Conservation (phyloP, 2,329 filamentous ascomycete species). For the Lecanicillium sp. region DNA sequence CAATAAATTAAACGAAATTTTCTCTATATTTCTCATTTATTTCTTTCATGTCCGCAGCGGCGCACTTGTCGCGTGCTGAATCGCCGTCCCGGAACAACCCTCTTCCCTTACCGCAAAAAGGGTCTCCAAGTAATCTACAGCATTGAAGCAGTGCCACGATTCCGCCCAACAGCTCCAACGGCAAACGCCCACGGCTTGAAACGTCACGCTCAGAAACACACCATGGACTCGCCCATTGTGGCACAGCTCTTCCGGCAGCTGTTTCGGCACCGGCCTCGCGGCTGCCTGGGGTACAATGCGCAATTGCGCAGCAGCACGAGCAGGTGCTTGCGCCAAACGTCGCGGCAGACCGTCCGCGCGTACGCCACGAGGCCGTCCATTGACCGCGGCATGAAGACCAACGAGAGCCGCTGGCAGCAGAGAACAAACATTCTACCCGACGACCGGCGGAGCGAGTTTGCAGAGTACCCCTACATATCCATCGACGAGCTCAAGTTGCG, state of each 20-base stretch:
- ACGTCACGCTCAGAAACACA: slow-evolving; percentile 4
- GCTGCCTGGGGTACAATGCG: slow-evolving; percentile 22
- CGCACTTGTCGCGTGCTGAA: too few relatives aligned
- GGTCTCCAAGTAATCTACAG: too few relatives aligned
- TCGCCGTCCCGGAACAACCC: slow-evolving; percentile 2
- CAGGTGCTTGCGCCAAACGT: neutral
- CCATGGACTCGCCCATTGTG: slow-evolving; percentile 77
- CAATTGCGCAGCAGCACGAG: slow-evolving; percentile 16
- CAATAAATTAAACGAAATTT: too few relatives aligned
- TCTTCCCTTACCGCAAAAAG: slow-evolving; percentile 7
- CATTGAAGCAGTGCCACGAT: too few relatives aligned
- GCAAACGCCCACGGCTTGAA: neutral
- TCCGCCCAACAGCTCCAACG: too few relatives aligned
- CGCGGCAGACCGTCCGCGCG: slow-evolving; percentile 9
- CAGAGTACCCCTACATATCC: slow-evolving; percentile 76
- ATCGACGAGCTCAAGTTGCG: slow-evolving; percentile 67
- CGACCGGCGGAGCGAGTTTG: slow-evolving; percentile 75
- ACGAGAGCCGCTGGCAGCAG: slow-evolving; percentile 79
- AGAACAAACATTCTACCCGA: slow-evolving; percentile 65
- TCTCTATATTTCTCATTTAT: too few relatives aligned
- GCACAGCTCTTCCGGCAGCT: slow-evolving; percentile 78
- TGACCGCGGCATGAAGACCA: slow-evolving; percentile 35
- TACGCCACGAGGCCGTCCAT: slow-evolving; percentile 19
- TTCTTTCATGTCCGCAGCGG: too few relatives aligned
- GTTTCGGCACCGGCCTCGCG: slow-evolving; percentile 54